phyloP scores from a whole-genome alignment of 164 flowering plant species.

The Magnolia kwangsiensis region DNA sequence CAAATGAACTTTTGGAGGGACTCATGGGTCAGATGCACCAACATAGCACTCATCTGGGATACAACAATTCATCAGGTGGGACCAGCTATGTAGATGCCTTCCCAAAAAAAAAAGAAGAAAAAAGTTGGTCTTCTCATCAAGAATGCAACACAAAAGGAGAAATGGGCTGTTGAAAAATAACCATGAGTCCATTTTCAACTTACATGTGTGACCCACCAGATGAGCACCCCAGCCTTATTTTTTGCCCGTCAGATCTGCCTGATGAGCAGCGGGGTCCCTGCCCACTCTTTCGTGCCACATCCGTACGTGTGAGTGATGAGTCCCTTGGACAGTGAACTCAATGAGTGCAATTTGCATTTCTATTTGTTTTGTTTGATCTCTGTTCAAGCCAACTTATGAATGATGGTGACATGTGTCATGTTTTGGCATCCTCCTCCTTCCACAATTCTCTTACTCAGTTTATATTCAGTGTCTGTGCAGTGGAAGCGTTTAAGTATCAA shows the following conservation, averaged over 20 bases:
- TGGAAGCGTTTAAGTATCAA: constrained; percentile 83
- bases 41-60: too few species aligned
- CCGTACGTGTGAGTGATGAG: neutral
- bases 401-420: neutral
- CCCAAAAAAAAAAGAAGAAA: too few species aligned
- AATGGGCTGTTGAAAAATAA: neutral
- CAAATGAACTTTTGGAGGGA: too few species aligned
- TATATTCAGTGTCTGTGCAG: constrained; percentile 70
- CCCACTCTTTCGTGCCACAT: neutral
- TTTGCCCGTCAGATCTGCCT: neutral
- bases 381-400: neutral
- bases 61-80: too few species aligned
- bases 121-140: too few species aligned
- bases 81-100: too few species aligned
- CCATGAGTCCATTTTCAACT: neutral
- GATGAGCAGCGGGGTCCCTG: neutral
- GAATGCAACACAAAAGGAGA: too few species aligned
- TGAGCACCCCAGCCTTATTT: neutral
- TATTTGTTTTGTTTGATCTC: neutral
- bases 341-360: neutral
- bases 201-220: neutral
- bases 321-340: too few species aligned
- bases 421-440: neutral
- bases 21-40: too few species aligned
- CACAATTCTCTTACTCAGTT: constrained; percentile 2